Percentiles rank a stretch among this genome's conserved stretches.
phyloP scores from a whole-genome alignment of 1,284 basidiomycete genomes.

The Ceratobasidium sp. region DNA sequence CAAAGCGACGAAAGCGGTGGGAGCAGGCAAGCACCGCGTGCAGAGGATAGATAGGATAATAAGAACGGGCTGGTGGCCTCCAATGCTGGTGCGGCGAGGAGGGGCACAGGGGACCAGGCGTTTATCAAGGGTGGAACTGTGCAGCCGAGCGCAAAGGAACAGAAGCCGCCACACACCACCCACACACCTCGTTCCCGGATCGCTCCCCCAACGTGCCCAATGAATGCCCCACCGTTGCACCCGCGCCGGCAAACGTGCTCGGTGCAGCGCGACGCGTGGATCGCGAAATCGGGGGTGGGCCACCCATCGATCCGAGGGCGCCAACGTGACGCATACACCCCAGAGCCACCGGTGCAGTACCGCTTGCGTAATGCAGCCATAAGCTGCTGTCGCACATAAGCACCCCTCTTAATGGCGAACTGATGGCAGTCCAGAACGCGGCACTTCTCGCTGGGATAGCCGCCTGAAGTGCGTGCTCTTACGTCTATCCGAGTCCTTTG shows the following conservation, averaged over 20 bases:
- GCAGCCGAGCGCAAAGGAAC: slow-evolving; percentile 32
- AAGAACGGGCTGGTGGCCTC: slow-evolving; percentile 4
- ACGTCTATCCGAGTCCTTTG: slow-evolving; percentile 15
- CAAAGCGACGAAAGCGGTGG: slow-evolving; percentile 18
- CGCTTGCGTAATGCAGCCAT: neutral
- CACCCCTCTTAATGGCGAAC: neutral
- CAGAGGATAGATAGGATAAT: slow-evolving; percentile 29
- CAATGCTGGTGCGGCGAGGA: slow-evolving; percentile 31
- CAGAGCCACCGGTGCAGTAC: neutral
- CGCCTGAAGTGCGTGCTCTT: slow-evolving; percentile 2
- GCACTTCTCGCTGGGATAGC: neutral
- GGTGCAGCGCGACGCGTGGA: slow-evolving; percentile 25
- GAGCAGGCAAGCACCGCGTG: slow-evolving; percentile 17
- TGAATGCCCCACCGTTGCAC: neutral
- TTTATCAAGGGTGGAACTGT: slow-evolving; percentile 33
- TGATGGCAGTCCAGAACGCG: neutral
- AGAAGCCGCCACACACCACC: slow-evolving; percentile 32
- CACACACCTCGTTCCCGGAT: slow-evolving; percentile 23
- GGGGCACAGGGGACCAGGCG: slow-evolving; percentile 35
- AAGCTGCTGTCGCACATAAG: no score
- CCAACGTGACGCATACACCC: slow-evolving; percentile 7
- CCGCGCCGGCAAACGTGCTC: neutral
- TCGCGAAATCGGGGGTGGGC: slow-evolving; percentile 35
- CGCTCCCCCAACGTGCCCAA: slow-evolving; percentile 24
- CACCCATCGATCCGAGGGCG: slow-evolving; percentile 27